Percentiles rank a stretch among this genome's conserved stretches.
Evolutionary conservation across 768 basidiomycete species (phyloP).

Genomic region (Botryobasidium botryosum): DNA sequence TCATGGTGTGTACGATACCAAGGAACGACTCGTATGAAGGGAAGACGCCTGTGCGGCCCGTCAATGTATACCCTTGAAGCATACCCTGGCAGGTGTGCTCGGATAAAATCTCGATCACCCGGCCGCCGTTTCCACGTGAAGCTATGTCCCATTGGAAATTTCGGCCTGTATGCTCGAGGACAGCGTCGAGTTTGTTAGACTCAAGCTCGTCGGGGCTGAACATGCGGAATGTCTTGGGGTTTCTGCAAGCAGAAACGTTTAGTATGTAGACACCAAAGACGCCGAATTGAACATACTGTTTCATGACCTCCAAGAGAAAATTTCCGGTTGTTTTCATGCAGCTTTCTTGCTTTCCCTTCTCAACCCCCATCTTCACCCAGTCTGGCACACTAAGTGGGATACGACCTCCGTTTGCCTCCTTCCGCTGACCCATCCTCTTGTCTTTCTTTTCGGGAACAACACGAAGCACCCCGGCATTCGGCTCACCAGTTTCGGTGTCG

Average conservation of each 20-base stretch:
- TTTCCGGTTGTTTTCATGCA: slow-evolving; percentile 58
- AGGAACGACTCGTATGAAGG: slow-evolving; percentile 86
- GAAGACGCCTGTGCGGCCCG: slow-evolving; percentile 68
- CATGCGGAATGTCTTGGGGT: slow-evolving; percentile 66
- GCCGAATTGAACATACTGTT: neutral
- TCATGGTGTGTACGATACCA: slow-evolving; percentile 80
- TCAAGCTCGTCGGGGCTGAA: slow-evolving; percentile 83
- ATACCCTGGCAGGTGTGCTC: slow-evolving; percentile 83
- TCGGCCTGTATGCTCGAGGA: slow-evolving; percentile 46
- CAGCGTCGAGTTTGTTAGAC: slow-evolving; percentile 76
- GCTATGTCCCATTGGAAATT: slow-evolving; percentile 73
- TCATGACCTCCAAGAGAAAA: slow-evolving; percentile 11
- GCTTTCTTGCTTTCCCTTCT: slow-evolving; percentile 43
- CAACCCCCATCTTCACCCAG: slow-evolving; percentile 29
- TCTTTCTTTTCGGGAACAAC: slow-evolving; percentile 37
- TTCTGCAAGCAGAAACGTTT: no score
- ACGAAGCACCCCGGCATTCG: slow-evolving; percentile 20
- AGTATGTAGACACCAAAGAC: slow-evolving; percentile 24
- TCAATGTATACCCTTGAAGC: slow-evolving; percentile 85
- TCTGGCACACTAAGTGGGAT: slow-evolving; percentile 43
- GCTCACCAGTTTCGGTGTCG: slow-evolving; percentile 16
- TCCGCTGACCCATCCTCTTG: slow-evolving; percentile 51
- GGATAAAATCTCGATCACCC: slow-evolving; percentile 76
- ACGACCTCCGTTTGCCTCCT: slow-evolving; percentile 49
- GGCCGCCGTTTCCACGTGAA: slow-evolving; percentile 48